Percentiles rank a stretch among this genome's conserved stretches.
Conservation (phyloP, 2,329 filamentous ascomycete species). For the Diaporthe ampelina region DNA sequence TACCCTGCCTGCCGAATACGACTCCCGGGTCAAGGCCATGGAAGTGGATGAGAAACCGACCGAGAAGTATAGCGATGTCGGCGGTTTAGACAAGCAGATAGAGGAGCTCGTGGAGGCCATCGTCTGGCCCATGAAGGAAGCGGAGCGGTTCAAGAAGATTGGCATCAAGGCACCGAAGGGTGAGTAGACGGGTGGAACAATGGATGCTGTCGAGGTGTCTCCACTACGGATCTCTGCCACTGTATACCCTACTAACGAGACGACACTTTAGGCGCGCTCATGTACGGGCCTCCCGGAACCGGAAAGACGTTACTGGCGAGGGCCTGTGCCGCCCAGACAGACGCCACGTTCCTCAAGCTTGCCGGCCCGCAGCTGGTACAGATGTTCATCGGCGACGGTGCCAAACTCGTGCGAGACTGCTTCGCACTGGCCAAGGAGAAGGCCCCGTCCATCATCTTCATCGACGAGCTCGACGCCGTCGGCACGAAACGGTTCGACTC, state of each 20-base stretch:
- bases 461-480: conserved; percentile 98
- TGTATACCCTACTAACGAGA: conserved; percentile 11
- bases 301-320: conserved; percentile 93
- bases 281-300: conserved; percentile 95
- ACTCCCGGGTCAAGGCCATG: conserved; percentile 99
- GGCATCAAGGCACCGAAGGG: conserved; percentile 99
- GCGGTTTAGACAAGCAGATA: conserved; percentile 98
- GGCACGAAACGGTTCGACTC: conserved; percentile 99
- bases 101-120: conserved; percentile 98
- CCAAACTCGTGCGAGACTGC: conserved; percentile 96
- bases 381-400: conserved; percentile 99
- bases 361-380: conserved; percentile 97
- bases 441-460: conserved; percentile 99
- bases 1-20: conserved; percentile 96
- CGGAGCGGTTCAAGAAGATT: conserved; percentile 99
- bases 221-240: conserved; percentile 25
- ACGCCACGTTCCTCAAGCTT: conserved; percentile 98
- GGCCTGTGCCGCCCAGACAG: conserved; percentile 97
- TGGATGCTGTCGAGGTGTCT: not conserved
- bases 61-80: conserved; percentile 98
- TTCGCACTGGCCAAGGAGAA: conserved; percentile 99
- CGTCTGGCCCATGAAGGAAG: conserved; percentile 99
- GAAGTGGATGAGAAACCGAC: conserved; percentile 99
- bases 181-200: conserved; percentile 58
- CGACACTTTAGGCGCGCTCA: conserved; percentile 80